Conservation (phyloP, 2,329 filamentous ascomycete genomes). For the Neopestalotiopsis sp. region DNA sequence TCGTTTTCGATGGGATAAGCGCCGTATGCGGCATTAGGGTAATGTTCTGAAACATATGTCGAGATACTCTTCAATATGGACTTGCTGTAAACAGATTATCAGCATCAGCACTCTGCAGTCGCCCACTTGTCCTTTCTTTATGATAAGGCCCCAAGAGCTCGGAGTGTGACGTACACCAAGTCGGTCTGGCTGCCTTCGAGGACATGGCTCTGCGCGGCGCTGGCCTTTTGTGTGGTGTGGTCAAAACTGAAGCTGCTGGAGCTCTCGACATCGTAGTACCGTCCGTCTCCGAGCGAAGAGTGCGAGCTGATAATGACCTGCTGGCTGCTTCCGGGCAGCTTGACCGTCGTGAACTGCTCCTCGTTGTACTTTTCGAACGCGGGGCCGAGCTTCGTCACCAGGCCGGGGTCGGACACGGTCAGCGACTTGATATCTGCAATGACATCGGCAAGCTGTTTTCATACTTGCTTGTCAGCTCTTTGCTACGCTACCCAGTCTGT, state of each 20-base stretch:
- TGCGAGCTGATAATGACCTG: slow-evolving; percentile 85
- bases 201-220: slow-evolving; percentile 77
- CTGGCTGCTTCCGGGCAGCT: slow-evolving; percentile 85
- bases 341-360: slow-evolving; percentile 86
- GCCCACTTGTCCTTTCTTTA: neutral
- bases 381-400: slow-evolving; percentile 75
- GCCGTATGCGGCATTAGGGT: slow-evolving; percentile 78
- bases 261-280: slow-evolving; percentile 91
- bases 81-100: slow-evolving; percentile 59
- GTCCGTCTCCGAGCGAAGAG: slow-evolving; percentile 78
- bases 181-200: slow-evolving; percentile 79
- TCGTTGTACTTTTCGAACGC: slow-evolving; percentile 97
- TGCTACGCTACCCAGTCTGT: neutral
- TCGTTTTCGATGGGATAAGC: slow-evolving; percentile 82
- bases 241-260: slow-evolving; percentile 89
- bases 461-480: neutral
- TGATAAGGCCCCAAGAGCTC: neutral
- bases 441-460: slow-evolving; percentile 78
- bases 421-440: slow-evolving; percentile 91
- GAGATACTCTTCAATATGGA: slow-evolving; percentile 80
- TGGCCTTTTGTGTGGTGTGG: slow-evolving; percentile 85
- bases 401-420: slow-evolving; percentile 69
- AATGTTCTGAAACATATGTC: slow-evolving; percentile 85
- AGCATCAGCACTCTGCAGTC: slow-evolving; percentile 14
- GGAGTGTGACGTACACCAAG: slow-evolving; percentile 67